A percentile compares a stretch with the other conserved stretches of the same genome.
Conservation (phyloP, 208 protist species). For the Crithidia brevicula region DNA sequence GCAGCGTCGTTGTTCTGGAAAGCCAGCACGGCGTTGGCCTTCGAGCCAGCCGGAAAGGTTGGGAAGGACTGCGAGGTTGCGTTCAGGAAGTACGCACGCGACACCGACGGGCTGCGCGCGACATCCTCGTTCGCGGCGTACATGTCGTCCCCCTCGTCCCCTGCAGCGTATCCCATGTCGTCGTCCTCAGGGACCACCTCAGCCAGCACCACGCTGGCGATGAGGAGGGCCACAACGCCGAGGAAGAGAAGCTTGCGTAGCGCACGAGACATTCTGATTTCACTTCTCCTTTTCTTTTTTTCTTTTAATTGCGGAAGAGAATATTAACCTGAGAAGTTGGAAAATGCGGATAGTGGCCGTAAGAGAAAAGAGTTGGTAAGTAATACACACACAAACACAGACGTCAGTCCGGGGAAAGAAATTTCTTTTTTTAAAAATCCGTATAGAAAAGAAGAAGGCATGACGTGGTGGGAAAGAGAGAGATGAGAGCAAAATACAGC, state of each 20-base stretch:
- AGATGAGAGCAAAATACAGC: too few species aligned
- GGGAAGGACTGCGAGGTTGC: slow-evolving; percentile 40
- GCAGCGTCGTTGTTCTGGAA: slow-evolving; percentile 70
- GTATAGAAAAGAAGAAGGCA: too few species aligned
- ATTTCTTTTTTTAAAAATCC: too few species aligned
- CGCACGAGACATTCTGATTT: slow-evolving; percentile 2
- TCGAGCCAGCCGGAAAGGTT: slow-evolving; percentile 52
- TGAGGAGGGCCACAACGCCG: slow-evolving; percentile 19
- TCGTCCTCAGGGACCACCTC: slow-evolving; percentile 13
- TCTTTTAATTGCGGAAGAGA: not conserved
- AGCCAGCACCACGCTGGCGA: slow-evolving; percentile 22
- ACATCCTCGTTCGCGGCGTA: slow-evolving; percentile 25
- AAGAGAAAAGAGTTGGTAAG: too few species aligned
- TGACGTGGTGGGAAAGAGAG: too few species aligned
- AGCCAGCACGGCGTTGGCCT: slow-evolving; percentile 50
- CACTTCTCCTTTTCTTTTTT: slow-evolving; percentile 1
- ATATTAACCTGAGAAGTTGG: too few species aligned
- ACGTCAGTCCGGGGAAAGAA: too few species aligned
- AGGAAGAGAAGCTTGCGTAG: slow-evolving; percentile 26
- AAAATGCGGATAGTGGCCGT: too few species aligned
- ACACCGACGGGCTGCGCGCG: slow-evolving; percentile 13
- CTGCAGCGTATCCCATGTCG: not conserved
- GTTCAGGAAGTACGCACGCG: slow-evolving; percentile 71
- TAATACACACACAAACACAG: too few species aligned
- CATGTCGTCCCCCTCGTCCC: slow-evolving; percentile 37